These are phyloP conservation scores for Aureobasidium sp. DNA, from an alignment of 2,329 filamentous ascomycete species.

Conservation along the genomic window DNA sequence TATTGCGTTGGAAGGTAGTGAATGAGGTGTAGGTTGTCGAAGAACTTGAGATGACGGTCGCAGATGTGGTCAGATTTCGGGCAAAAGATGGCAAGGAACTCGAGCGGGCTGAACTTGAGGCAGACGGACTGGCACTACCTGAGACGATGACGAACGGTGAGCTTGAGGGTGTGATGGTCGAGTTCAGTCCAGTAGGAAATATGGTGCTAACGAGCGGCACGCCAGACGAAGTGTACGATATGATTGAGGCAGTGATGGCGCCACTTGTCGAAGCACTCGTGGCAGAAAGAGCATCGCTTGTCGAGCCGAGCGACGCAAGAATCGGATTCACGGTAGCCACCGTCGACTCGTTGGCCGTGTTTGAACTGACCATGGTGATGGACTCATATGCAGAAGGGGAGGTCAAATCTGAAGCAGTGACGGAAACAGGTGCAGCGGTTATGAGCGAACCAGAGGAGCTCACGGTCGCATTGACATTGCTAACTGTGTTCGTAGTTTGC, in stretches of 20 bases:
- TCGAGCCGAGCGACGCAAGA: neutral
- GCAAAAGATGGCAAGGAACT: slow-evolving; percentile 10
- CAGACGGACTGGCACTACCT: neutral
- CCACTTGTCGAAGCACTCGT: neutral
- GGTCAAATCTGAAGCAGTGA: slow-evolving; percentile 18
- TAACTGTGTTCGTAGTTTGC: neutral
- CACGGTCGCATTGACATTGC: neutral
- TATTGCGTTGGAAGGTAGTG: slow-evolving; percentile 7
- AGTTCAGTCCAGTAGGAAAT: neutral
- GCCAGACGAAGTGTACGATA: slow-evolving; percentile 5
- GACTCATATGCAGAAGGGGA: neutral
- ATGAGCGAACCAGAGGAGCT: slow-evolving; percentile 13
- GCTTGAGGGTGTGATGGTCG: neutral
- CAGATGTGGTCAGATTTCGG: slow-evolving; percentile 17
- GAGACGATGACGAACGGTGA: neutral
- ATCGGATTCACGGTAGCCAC: neutral
- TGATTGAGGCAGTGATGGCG: neutral
- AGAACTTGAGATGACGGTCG: slow-evolving; percentile 6
- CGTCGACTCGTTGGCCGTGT: slow-evolving; percentile 6
- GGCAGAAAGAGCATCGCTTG: neutral
- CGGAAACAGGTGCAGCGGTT: slow-evolving; percentile 28
- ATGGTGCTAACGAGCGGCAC: neutral
- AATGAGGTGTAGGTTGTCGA: slow-evolving; percentile 13
- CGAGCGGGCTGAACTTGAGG: neutral
- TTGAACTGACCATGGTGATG: neutral